Evolutionary conservation across 148 eudicot species (phyloP).

Genomic region (Diospyros kaki): DNA sequence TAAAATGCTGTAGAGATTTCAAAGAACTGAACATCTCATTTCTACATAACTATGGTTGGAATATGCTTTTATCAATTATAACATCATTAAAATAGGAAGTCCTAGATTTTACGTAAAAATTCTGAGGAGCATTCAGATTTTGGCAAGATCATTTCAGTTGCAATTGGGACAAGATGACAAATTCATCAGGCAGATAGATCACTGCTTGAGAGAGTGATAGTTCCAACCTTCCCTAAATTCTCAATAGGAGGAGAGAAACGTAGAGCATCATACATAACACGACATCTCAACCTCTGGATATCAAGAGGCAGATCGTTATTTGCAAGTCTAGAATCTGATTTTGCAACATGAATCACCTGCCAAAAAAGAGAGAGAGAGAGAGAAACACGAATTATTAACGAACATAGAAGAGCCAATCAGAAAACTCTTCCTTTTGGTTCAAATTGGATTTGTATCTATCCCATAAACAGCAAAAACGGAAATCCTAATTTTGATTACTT

Average conservation of each 20-base stretch:
- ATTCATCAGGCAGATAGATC: neutral
- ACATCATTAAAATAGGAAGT: neutral
- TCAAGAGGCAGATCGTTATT: constrained; percentile 90
- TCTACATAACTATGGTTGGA: neutral
- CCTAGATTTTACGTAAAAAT: neutral
- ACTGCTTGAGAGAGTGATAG: neutral
- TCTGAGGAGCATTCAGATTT: constrained; percentile 3
- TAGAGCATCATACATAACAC: constrained; percentile 73
- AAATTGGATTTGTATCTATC: neutral
- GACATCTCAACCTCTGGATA: constrained; percentile 88
- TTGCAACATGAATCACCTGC: constrained; percentile 90
- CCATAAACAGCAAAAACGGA: neutral
- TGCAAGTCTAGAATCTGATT: constrained; percentile 94
- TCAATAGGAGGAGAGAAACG: constrained; percentile 79
- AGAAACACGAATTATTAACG: neutral
- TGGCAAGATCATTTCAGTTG: neutral
- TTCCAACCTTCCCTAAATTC: constrained; percentile 74
- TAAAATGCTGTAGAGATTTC: neutral
- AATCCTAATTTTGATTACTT: neutral
- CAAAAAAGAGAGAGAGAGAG: neutral
- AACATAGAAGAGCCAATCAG: too few species aligned
- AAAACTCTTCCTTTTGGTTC: neutral
- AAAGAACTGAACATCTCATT: neutral
- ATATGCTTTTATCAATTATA: neutral
- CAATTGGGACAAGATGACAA: neutral